Evolutionary conservation across 163 green algal species (phyloP), one percentile per base, ranked within the genome.

Genomic region (Chlamydomonas reinhardtii): DNA sequence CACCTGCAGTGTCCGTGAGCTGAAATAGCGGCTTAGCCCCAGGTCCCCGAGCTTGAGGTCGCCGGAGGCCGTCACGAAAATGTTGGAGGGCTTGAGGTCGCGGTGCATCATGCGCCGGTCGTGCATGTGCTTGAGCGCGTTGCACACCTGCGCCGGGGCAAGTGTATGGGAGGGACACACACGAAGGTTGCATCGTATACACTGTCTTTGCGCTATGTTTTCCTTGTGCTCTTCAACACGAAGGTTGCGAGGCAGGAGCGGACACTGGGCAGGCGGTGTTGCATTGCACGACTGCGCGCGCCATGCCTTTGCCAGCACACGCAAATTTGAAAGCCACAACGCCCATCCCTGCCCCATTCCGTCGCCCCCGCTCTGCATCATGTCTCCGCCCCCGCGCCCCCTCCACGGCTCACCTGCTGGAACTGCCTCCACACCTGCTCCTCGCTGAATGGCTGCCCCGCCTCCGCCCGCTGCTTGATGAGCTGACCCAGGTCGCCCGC

Each of bases 41-140:
- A 97, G 89, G 91, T 97, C 95, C 0, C 92, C 95, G 24, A 97
- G 79, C 89, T 94, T 95, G 56, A 94, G 82, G 43, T 91, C 68
- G 35, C 94, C 93, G 31, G 88, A 76, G 43, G 78, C 70, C 4
- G 90, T 90, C 17, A 95, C 89, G 74, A 97, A 94, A 56, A 97
- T 92, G 84, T 97, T 97, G 59, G 88, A 90, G 29, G 93, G 86
- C 84, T 96, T 95, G 19, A 89, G 70, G 69, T 95, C 91, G 35
- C 91, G 84, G 83, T 97, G 94, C 76, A 97, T 93, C 84, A 97
- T 95, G 29, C 92, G 90, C 82, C 91, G 90, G 31, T 92, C 76
- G 89, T 97, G 94, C 87, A 97, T 91, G 73, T 93, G 89, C 59
- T 92, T 76, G 37, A 94, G 76, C 11, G 89, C 91, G 68, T 69